A percentile compares a stretch with the other conserved stretches of the same genome.
These are phyloP conservation scores for Leccinum subspadiceum DNA, from an alignment of 1,284 basidiomycete genomes.

Conservation along the genomic window DNA sequence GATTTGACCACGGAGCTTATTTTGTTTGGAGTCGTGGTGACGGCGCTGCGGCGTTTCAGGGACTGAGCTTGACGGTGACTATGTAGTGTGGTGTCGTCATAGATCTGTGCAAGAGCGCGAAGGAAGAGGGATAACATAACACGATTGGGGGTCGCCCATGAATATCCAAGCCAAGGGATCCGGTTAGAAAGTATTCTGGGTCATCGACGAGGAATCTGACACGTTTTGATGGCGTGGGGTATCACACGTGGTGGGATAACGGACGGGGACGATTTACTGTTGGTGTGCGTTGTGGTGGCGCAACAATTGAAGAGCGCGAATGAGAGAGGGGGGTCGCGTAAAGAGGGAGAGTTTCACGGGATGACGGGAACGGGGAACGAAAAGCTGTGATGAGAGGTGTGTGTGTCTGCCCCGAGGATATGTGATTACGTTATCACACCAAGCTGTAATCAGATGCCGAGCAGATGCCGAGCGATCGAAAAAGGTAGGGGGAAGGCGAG, in stretches of 20 bases:
- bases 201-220: conserved; percentile 6
- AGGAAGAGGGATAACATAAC: not conserved
- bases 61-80: conserved; percentile 12
- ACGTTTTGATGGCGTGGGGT: conserved; percentile 29
- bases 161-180: not conserved
- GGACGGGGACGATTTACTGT: not conserved
- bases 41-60: conserved; percentile 28
- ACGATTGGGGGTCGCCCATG: not conserved
- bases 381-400: conserved; percentile 7
- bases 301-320: conserved; percentile 5
- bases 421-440: conserved; percentile 6
- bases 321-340: not conserved
- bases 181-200: not conserved
- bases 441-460: conserved; percentile 16
- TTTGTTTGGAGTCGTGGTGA: conserved; percentile 16
- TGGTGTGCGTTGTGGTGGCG: not conserved
- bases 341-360: not conserved
- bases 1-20: conserved; percentile 9
- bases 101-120: not conserved
- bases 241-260: conserved; percentile 7
- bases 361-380: conserved; percentile 4
- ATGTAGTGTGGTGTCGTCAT: conserved; percentile 11
- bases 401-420: not conserved
- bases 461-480: not conserved
- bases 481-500: not conserved